Evolutionary conservation across 805 yeast genomes (phyloP).

Genomic region (Wickerhamomyces canadensis): DNA sequence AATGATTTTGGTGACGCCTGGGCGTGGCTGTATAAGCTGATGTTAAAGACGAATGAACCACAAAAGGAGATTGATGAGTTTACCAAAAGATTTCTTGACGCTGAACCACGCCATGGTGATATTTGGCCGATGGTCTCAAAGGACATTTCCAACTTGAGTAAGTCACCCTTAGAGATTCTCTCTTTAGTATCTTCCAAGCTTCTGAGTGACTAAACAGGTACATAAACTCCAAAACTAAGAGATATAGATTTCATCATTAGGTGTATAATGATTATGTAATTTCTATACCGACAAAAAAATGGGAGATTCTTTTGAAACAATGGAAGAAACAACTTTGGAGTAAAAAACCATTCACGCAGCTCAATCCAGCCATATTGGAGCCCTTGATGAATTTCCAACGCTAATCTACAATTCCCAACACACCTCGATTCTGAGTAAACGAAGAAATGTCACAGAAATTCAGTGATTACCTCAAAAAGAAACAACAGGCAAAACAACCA

Average conservation of each 20-base stretch:
- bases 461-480: constrained; percentile 6
- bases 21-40: constrained; percentile 54
- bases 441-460: constrained; percentile 5
- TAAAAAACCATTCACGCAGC: too few species aligned
- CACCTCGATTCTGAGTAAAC: too few species aligned
- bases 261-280: too few species aligned
- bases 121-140: constrained; percentile 53
- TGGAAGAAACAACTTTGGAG: too few species aligned
- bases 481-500: neutral
- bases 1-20: constrained; percentile 70
- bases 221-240: neutral
- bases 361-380: too few species aligned
- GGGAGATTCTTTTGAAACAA: too few species aligned
- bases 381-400: neutral
- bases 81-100: constrained; percentile 30
- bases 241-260: too few species aligned
- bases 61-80: constrained; percentile 32
- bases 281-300: too few species aligned
- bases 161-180: constrained; percentile 35
- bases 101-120: constrained; percentile 57
- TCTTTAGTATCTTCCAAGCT: constrained; percentile 12
- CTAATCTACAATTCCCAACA: too few species aligned
- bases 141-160: constrained; percentile 39
- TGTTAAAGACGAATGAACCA: constrained; percentile 27
- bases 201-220: neutral